Percentiles rank a stretch among this genome's conserved stretches.
Conservation (phyloP, 2,329 filamentous ascomycete species). For the Alternaria atra region DNA sequence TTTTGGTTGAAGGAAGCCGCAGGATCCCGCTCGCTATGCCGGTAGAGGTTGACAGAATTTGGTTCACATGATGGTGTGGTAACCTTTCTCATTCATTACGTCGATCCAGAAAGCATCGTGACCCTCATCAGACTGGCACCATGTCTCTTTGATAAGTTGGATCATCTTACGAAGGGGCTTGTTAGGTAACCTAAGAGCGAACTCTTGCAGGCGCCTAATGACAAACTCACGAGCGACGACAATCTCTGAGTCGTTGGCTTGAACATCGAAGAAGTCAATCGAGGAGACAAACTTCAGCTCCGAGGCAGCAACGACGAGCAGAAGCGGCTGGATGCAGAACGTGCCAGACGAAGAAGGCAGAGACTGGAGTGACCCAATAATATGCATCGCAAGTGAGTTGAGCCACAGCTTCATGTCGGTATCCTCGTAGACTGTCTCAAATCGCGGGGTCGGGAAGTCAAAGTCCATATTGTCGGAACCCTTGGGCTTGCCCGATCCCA, state of each 20-base stretch:
- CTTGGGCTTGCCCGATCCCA: slow-evolving; percentile 43
- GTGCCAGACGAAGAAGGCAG: slow-evolving; percentile 64
- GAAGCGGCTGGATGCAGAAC: slow-evolving; percentile 62
- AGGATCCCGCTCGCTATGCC: neutral
- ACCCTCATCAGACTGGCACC: slow-evolving; percentile 61
- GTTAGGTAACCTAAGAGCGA: slow-evolving; percentile 59
- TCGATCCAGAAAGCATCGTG: slow-evolving; percentile 65
- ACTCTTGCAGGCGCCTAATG: slow-evolving; percentile 57
- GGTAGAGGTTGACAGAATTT: slow-evolving; percentile 17
- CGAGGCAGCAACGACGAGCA: slow-evolving; percentile 61
- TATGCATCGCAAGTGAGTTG: slow-evolving; percentile 61
- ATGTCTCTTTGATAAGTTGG: slow-evolving; percentile 62
- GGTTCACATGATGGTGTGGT: slow-evolving; percentile 64
- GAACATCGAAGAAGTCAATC: slow-evolving; percentile 47
- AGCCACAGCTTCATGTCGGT: slow-evolving; percentile 55
- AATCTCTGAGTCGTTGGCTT: slow-evolving; percentile 56
- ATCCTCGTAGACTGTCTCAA: slow-evolving; percentile 45
- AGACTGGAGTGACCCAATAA: slow-evolving; percentile 59
- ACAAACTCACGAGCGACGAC: slow-evolving; percentile 59
- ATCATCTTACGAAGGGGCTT: slow-evolving; percentile 62
- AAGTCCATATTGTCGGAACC: slow-evolving; percentile 39
- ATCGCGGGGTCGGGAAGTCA: slow-evolving; percentile 44
- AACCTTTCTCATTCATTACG: slow-evolving; percentile 65
- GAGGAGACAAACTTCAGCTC: slow-evolving; percentile 59
- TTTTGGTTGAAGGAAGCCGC: slow-evolving; percentile 11